Conservation (phyloP, 257 asterid species). For the Catharanthus roseus region DNA sequence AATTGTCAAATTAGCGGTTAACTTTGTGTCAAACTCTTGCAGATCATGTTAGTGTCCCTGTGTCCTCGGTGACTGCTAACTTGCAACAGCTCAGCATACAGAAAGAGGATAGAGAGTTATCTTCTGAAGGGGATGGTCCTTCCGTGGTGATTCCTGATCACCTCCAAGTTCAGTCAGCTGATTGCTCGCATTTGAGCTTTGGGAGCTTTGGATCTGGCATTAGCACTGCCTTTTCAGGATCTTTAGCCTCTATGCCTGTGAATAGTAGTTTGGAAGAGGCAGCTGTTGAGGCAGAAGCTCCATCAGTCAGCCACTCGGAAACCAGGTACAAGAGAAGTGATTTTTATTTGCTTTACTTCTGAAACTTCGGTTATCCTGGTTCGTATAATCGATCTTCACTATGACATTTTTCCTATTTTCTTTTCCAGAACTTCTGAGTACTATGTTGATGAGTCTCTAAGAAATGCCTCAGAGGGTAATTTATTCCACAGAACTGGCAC, state of each 20-base stretch:
- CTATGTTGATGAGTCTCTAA: conserved; percentile 52
- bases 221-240: conserved; percentile 41
- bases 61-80: conserved; percentile 52
- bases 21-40: conserved; percentile 28
- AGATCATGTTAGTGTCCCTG: conserved; percentile 45
- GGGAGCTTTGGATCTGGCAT: conserved; percentile 68
- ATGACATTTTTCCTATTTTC: conserved; percentile 6
- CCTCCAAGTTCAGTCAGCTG: conserved; percentile 70
- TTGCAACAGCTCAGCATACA: conserved; percentile 49
- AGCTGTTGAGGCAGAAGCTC: conserved; percentile 37
- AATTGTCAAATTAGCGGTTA: neutral
- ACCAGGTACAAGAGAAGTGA: conserved; percentile 40
- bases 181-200: conserved; percentile 84
- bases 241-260: conserved; percentile 39
- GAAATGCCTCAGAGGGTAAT: conserved; percentile 51
- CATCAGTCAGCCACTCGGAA: conserved; percentile 46
- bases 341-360: neutral
- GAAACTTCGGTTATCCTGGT: neutral
- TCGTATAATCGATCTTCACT: neutral
- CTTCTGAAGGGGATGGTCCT: conserved; percentile 50
- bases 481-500: conserved; percentile 46
- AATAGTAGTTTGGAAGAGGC: conserved; percentile 41
- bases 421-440: conserved; percentile 57
- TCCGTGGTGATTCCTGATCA: conserved; percentile 75
- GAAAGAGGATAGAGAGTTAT: conserved; percentile 38